Percentiles rank a stretch among this genome's conserved stretches.
Evolutionary conservation across 139 green algal species (phyloP).

Genomic region (Cymbomonas tetramitiformis): DNA sequence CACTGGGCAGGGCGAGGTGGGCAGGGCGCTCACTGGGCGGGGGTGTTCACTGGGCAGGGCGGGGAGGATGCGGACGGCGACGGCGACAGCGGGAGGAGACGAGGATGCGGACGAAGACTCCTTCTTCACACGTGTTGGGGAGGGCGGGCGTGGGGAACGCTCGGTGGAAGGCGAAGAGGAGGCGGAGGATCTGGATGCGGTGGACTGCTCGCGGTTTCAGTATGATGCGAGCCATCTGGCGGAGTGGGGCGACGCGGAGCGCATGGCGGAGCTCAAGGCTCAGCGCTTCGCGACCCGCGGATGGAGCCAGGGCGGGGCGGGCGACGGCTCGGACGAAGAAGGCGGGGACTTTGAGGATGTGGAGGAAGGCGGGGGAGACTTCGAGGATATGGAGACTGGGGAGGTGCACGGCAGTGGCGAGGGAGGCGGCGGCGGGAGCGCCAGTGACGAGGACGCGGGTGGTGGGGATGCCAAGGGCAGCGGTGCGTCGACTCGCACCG

Average conservation of each 20-base stretch:
- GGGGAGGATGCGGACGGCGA: no score
- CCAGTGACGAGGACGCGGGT: constrained; percentile 26
- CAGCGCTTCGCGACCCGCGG: constrained; percentile 37
- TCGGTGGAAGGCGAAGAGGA: background rate
- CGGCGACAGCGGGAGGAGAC: no score
- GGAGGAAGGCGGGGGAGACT: constrained; percentile 77
- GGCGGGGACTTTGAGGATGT: constrained; percentile 36
- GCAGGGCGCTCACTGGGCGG: no score
- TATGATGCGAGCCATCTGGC: constrained; percentile 9
- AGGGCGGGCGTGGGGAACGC: no score
- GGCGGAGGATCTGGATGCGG: constrained; percentile 27
- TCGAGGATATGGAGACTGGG: constrained; percentile 87
- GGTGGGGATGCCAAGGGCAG: constrained; percentile 21
- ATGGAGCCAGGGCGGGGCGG: constrained; percentile 32
- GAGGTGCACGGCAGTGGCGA: constrained; percentile 6
- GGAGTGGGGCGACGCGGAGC: no score
- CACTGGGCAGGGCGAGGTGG: no score
- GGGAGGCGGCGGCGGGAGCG: background rate
- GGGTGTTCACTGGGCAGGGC: no score
- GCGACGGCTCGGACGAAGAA: constrained; percentile 23
- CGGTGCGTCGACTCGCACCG: no score
- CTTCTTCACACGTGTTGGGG: no score
- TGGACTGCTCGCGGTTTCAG: constrained; percentile 29
- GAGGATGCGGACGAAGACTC: no score
- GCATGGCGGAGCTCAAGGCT: no score